Base-by-base conservation (phyloP, 345 rosid species). In the Adansonia digitata region DNA sequence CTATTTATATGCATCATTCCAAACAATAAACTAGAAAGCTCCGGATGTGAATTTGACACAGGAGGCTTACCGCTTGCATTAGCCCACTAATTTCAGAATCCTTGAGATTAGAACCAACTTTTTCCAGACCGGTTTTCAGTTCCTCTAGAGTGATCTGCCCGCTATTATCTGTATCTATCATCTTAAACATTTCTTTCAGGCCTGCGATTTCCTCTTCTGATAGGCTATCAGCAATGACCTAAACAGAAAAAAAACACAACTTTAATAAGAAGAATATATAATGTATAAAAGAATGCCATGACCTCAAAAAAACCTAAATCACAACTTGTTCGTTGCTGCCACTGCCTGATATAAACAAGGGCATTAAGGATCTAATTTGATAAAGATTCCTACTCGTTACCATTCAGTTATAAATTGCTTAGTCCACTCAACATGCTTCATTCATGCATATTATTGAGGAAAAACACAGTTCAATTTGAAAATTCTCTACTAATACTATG, bases 101-200 rank as follows among this genome's bases (percentile, higher is more conserved):
- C 84, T 85, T 83, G 74, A 92, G 63, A 29, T 59, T 27, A 59
- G 63, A 59, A 59, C 63, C 63, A 27, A 59, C 63, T 29, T 59
- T 59, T 29, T 59, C 63, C 39, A 59, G 27, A 59, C 63, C 63
- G 14, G 13, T 59, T 27, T 59, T 59, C 9, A 59, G 63, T 29
- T 59, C 63, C 63, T 29, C 37, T 27, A 59, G 63, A 27, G 63
- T 59, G 63, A 59, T 59, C 27, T 59, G 4, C 63, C 63, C 63
- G 14, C 63, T 59, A 15, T 59, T 59, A 59, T 59, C 98, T 71
- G 92, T 63, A 75, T 94, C 98, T 73, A 94, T 94, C 97, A 90
- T 94, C 87, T 88, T 90, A 27, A 59, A 27, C 63, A 59, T 59
- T 59, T 59, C 63, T 59, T 59, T 59, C 39, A 59, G 63, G 63